Percentiles rank a stretch among this genome's conserved stretches.
Conservation (phyloP, 208 protist species). For the Borovskyia barvae region DNA sequence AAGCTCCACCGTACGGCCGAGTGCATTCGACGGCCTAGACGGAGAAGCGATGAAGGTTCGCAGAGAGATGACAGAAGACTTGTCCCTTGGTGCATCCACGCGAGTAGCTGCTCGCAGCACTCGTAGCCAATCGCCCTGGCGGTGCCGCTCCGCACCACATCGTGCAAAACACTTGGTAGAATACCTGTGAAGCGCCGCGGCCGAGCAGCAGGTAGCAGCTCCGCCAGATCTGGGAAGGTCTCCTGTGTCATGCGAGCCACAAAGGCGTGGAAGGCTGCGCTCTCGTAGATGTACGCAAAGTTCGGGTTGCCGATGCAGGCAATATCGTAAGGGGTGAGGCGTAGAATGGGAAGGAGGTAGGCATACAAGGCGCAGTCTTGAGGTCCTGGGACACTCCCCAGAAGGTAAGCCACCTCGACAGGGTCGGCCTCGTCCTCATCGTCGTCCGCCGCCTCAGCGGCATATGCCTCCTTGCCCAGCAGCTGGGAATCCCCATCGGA, state of each 20-base stretch:
- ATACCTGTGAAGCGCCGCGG: conserved; percentile 4
- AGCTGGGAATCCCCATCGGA: neutral
- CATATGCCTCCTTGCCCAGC: no score
- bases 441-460: neutral
- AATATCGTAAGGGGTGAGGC: conserved; percentile 25
- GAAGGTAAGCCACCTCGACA: conserved; percentile 23
- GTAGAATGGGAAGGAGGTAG: conserved; percentile 40
- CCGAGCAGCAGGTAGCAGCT: conserved; percentile 25
- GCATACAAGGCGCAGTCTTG: conserved; percentile 63
- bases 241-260: conserved; percentile 25
- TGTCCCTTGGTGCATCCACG: no score
- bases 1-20: no score
- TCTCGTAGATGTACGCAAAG: conserved; percentile 41
- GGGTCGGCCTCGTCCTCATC: neutral
- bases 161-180: neutral
- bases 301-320: conserved; percentile 25
- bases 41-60: no score
- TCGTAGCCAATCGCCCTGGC: no score
- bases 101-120: no score
- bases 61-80: no score
- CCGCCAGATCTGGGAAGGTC: conserved; percentile 45
- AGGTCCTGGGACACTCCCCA: conserved; percentile 30
- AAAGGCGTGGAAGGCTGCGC: conserved; percentile 27
- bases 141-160: conserved; percentile 3
- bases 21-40: no score